Percentiles rank a stretch among this genome's conserved stretches.
Conservation (phyloP, 2,329 filamentous ascomycete genomes). For the Verticillium longisporum region DNA sequence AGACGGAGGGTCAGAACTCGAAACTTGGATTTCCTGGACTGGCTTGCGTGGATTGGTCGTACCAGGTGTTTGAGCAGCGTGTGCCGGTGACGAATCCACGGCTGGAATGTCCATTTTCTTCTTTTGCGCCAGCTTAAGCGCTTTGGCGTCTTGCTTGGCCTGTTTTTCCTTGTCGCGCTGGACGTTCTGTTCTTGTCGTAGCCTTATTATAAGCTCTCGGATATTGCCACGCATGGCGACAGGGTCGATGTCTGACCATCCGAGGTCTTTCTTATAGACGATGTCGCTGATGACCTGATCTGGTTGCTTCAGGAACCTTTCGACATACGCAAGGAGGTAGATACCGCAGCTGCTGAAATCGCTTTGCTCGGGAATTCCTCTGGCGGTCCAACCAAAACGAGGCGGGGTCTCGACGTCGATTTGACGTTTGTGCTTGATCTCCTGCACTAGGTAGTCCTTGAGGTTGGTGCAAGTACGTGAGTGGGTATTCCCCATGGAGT, state of each 20-base stretch:
- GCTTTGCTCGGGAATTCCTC: conserved; percentile 67
- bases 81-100: neutral
- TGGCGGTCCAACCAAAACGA: conserved; percentile 56
- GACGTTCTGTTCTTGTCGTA: conserved; percentile 53
- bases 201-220: conserved; percentile 55
- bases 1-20: neutral
- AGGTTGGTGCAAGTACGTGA: conserved; percentile 58
- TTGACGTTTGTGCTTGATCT: conserved; percentile 58
- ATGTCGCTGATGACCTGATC: conserved; percentile 62
- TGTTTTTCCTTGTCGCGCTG: conserved; percentile 30
- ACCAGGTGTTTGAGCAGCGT: neutral
- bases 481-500: conserved; percentile 69
- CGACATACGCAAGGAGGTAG: conserved; percentile 77
- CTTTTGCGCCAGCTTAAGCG: conserved; percentile 12
- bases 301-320: conserved; percentile 72
- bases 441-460: conserved; percentile 69
- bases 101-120: neutral
- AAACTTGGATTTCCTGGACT: neutral
- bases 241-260: conserved; percentile 45
- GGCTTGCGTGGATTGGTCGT: neutral
- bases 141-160: conserved; percentile 22
- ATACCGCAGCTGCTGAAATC: conserved; percentile 90
- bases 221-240: conserved; percentile 58
- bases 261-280: conserved; percentile 47
- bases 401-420: conserved; percentile 28